Conservation (phyloP, 1,139 yeast genomes). For the Lodderomyces parapsilosis region DNA sequence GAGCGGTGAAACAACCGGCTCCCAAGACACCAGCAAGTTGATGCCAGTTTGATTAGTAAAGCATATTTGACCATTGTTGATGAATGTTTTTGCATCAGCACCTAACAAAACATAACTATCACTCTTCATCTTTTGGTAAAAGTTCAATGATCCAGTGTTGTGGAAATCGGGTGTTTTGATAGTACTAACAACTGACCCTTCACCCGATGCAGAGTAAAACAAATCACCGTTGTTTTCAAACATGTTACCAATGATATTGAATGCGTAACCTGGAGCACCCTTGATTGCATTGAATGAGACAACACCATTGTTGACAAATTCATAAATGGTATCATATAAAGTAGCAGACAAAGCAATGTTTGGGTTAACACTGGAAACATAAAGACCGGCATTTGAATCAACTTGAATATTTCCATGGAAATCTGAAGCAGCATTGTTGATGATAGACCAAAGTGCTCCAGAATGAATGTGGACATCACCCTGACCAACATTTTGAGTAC, state of each 20-base stretch:
- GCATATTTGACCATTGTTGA: too few relatives aligned
- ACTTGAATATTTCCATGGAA: too few relatives aligned
- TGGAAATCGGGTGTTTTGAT: conserved; percentile 22
- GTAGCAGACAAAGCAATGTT: conserved; percentile 15
- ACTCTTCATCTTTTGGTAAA: conserved; percentile 21
- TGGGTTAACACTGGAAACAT: conserved; percentile 18
- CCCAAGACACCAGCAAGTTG: conserved; percentile 27
- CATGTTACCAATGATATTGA: conserved; percentile 2
- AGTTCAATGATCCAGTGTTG: conserved; percentile 27
- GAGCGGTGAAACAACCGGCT: conserved; percentile 24
- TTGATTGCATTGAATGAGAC: conserved; percentile 23
- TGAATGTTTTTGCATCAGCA: conserved; percentile 16
- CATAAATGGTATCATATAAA: conserved; percentile 12
- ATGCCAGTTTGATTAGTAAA: conserved; percentile 23
- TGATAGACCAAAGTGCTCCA: too few relatives aligned
- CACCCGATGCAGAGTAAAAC: conserved; percentile 25
- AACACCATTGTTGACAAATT: conserved; percentile 23
- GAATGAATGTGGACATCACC: not conserved
- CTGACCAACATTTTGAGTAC: not conserved
- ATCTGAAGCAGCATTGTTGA: too few relatives aligned
- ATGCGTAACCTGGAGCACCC: not conserved
- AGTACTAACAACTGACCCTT: conserved; percentile 19
- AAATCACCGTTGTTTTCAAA: too few relatives aligned
- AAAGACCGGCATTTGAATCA: too few relatives aligned
- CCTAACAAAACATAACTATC: conserved; percentile 23